Evolutionary conservation across 148 eudicot species (phyloP).

Genomic region (Rhododendron mucronatum): DNA sequence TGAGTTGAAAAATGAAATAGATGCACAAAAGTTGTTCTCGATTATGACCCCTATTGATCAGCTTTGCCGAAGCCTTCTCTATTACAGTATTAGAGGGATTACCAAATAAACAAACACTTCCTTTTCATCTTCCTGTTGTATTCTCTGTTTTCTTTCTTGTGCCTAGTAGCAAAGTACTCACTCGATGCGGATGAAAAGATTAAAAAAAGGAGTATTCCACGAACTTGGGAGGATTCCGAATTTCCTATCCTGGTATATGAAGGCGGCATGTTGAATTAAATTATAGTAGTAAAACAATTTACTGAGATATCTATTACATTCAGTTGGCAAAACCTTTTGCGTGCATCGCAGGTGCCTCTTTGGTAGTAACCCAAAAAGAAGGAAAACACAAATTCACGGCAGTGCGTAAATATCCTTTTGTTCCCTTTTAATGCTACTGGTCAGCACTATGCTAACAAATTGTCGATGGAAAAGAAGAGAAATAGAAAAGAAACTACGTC

Average conservation of each 20-base stretch:
- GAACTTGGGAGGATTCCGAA: background rate
- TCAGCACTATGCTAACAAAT: background rate
- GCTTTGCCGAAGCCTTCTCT: too few species aligned
- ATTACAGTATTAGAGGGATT: too few species aligned
- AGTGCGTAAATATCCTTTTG: background rate
- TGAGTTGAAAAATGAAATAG: too few species aligned
- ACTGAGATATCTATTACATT: too few species aligned
- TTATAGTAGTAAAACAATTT: background rate
- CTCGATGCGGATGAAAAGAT: too few species aligned
- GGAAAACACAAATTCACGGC: background rate
- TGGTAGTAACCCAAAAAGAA: background rate
- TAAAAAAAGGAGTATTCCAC: background rate
- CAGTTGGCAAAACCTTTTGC: background rate
- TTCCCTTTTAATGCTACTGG: background rate
- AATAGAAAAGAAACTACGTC: background rate
- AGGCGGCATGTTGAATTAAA: background rate
- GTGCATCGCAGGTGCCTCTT: too few species aligned
- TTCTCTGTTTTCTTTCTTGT: too few species aligned
- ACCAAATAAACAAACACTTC: too few species aligned
- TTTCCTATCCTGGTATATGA: background rate
- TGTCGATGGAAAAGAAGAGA: background rate
- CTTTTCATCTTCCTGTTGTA: too few species aligned
- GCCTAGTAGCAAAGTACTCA: too few species aligned
- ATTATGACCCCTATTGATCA: too few species aligned
- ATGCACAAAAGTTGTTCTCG: too few species aligned